Base-by-base conservation (phyloP, 331 rosid genomes). In the Cucumis variabilis region DNA sequence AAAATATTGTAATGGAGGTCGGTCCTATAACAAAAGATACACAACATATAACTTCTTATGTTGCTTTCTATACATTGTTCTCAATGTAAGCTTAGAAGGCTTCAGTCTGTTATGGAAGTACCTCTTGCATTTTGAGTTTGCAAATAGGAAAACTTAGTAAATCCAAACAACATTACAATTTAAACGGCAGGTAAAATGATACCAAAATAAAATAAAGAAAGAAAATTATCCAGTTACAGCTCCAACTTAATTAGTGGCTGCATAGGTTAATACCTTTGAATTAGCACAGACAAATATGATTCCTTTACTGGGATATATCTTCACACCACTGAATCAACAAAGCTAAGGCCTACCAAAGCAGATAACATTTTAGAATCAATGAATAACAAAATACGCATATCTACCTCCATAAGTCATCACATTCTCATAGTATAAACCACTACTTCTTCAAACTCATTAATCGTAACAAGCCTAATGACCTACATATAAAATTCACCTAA, bases 41-140 rank as follows among this genome's bases (percentile, higher is more conserved):
- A 33, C 37, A 33, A 1, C 37, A 33, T 33, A 33, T 33, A 33
- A 33, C 98, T 94, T 95, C 92, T 95, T 95, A 76, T 95, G 98
- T 46, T 95, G 98, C 94, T 95, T 95, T 90, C 98, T 89, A 86
- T 82, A 94, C 98, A 95, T 95, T 66, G 98, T 98, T 83, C 96
- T 95, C 98, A 96, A 95, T 68, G 98, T 95, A 53, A 95, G 97
- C 94, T 95, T 95, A 1, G 98, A 94, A 20, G 98, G 98, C 95
- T 95, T 95, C 96, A 95, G 55, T 11, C 88, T 90, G 79, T 95
- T 95, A 92, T 95, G 98, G 87, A 95, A 95, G 86, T 95, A 94
- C 90, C 98, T 90, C 87, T 95, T 95, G 88, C 98, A 96, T 92
- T 95, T 94, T 46, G 98, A 96, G 87, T 95, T 96, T 10, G 87